Conservation (phyloP, 129 eudicot genomes). For the Deinandra increscens region DNA sequence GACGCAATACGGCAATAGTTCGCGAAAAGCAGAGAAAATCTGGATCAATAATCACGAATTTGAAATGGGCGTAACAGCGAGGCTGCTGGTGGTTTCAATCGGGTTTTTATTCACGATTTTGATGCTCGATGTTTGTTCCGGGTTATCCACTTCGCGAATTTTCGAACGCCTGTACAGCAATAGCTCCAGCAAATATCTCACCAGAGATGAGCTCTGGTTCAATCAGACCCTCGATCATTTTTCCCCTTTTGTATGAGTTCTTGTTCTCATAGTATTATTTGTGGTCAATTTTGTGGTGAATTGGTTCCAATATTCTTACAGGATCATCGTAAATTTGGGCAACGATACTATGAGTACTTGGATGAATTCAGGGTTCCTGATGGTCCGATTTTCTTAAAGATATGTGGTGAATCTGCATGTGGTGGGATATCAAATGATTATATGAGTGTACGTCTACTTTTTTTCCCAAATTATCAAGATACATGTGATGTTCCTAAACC, state of each 20-base stretch:
- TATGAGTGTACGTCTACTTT: constrained; percentile 50
- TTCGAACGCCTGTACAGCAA: constrained; percentile 20
- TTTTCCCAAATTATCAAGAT: constrained; percentile 18
- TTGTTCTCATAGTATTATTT: not conserved
- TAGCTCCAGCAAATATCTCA: constrained; percentile 45
- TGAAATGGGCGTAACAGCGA: constrained; percentile 19
- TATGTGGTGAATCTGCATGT: constrained; percentile 91
- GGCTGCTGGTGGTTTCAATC: constrained; percentile 14
- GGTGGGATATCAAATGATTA: constrained; percentile 80
- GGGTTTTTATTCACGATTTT: constrained; percentile 14
- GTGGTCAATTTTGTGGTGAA: not conserved
- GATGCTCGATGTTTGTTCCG: constrained; percentile 26
- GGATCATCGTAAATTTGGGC: constrained; percentile 86
- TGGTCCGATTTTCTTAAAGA: constrained; percentile 86
- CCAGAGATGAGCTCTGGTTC: constrained; percentile 69
- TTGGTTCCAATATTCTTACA: constrained; percentile 18
- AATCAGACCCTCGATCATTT: constrained; percentile 95
- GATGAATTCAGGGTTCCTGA: constrained; percentile 72
- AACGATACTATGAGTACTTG: constrained; percentile 75
- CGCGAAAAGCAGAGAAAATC: not conserved
- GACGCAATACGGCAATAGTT: no score
- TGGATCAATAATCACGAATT: constrained; percentile 7
- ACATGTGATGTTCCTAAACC: constrained; percentile 6
- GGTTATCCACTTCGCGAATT: constrained; percentile 38
- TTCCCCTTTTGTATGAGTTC: constrained; percentile 54